Evolutionary conservation across 495 filamentous ascomycete species (phyloP).

Genomic region (Podospora pseudoanserina): DNA sequence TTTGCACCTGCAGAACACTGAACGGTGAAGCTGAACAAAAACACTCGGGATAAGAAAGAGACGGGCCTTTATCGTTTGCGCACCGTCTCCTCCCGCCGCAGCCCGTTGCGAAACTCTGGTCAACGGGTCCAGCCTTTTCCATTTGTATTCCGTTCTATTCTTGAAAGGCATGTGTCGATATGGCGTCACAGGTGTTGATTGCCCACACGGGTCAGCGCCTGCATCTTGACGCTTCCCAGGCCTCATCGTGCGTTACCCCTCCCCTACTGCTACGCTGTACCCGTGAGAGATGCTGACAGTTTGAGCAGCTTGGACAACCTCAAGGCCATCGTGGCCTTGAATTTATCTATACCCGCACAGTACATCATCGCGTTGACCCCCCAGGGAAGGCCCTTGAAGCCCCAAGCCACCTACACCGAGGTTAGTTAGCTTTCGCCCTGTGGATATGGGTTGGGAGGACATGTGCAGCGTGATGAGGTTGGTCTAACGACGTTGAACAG

Average conservation of each 20-base stretch:
- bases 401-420: slow-evolving; percentile 70
- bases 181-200: slow-evolving; percentile 75
- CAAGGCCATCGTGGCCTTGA: slow-evolving; percentile 66
- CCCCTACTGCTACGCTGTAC: not conserved
- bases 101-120: not conserved
- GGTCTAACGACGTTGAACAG: slow-evolving; percentile 41
- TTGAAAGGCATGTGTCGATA: slow-evolving; percentile 37
- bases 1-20: not conserved
- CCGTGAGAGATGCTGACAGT: slow-evolving; percentile 8
- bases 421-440: slow-evolving; percentile 42
- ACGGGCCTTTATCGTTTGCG: not conserved
- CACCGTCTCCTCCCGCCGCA: not conserved
- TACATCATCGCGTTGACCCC: slow-evolving; percentile 79
- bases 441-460: not conserved
- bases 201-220: slow-evolving; percentile 86
- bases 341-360: slow-evolving; percentile 61
- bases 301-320: slow-evolving; percentile 52
- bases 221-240: slow-evolving; percentile 63
- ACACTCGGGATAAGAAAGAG: not conserved
- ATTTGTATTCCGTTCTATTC: not conserved
- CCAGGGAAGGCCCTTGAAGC: slow-evolving; percentile 75
- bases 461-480: not conserved
- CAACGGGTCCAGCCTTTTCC: not conserved
- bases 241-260: slow-evolving; percentile 58
- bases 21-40: not conserved